Evolutionary conservation across 208 protist species (phyloP), one percentile per base, ranked within the genome.

Genomic region (Trypanosoma vivax): DNA sequence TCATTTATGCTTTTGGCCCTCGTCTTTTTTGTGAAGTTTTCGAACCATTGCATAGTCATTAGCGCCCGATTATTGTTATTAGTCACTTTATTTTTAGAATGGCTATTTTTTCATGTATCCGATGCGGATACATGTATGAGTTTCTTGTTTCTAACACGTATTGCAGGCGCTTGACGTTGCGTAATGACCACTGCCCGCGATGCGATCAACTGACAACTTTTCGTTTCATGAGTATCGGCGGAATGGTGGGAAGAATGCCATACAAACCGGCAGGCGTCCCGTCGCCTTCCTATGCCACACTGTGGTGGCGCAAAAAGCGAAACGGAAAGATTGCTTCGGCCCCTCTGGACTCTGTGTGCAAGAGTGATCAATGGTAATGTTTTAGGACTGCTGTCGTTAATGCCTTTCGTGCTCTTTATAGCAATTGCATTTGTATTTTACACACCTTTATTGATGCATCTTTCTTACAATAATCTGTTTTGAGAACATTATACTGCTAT

Each of bases 211-310:
- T 83, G 7, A 65, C 58, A 24, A 70, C 53, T 4, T 89, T 89
- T 38, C 76, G 81, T 21, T 85, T 89, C 46, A 80, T 85, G 69
- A 79, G 69, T 63, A 41, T 73, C 13, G 80, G 81, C 37, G 81
- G 81, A n/a, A 89, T 89, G 77, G 81, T 89, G 7, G 81, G 81
- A 3, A 69, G 70, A 31, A 76, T 85, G 63, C 81, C 81, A 1
- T 72, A 53, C 47, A 84, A 83, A 28, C 80, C 80, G 0, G 60
- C 70, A 28, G 76, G 74, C n/a, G 72, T 74, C 6, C 73, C 74
- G 1, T 59, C 64, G 4, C 80, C 80, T 18, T 85, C 80, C 10
- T 73, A 85, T 55, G 80, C 80, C 10, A 88, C 80, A 2, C 56
- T 88, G n/a, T 88, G 66, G 59, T 88, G 80, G 77, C 55, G 80